Evolutionary conservation across 495 filamentous ascomycete genomes (phyloP), one percentile per base, ranked within the genome.

Genomic region (Hyaloscypha variabilis): DNA sequence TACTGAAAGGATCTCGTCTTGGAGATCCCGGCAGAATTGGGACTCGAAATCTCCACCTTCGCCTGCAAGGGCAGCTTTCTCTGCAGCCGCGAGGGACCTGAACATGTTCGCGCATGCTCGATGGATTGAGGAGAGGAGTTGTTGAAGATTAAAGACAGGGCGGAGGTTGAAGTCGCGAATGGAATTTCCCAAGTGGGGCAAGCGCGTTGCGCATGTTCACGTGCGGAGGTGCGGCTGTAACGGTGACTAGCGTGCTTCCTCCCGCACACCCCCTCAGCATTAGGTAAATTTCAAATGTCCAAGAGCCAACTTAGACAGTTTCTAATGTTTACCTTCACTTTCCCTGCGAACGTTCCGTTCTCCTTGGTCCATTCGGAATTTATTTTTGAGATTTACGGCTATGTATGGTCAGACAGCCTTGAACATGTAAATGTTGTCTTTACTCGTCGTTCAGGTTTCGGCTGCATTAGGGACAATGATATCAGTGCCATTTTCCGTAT

Each of bases 1-100:
- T 62, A 69, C 67, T 23, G 67, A 69, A 13, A 69, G 52, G 46
- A 65, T n/a, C n/a, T 57, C 51, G 0, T 59, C 21, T 24, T 69
- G 67, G 1, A 59, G n/a, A 5, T 23, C 17, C 2, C 14, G 10
- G 25, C 62, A 65, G 29, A 52, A 31, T 42, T 69, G 67, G 8
- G 67, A 62, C 14, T 69, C 67, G 2, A 21, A 65, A 8, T 69
- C 62, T 19, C 13, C 31, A 21, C 52, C 63, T 23, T 51, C 58
- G 8, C 62, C 67, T 25, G 65, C 58, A 8, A 65, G n/a, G 17
- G 67, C 67, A 31, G 67, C 67, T 39, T 54, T 46, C 50, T 68
- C 61, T 2, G 66, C 66, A 29, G 61, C 62, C 25, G 19, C 24
- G 34, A 49, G 5, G 19, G 54, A 28, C 13, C 2, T 13, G n/a